Conservation (phyloP, 139 green algal species). For the Haematococcus sp. region DNA sequence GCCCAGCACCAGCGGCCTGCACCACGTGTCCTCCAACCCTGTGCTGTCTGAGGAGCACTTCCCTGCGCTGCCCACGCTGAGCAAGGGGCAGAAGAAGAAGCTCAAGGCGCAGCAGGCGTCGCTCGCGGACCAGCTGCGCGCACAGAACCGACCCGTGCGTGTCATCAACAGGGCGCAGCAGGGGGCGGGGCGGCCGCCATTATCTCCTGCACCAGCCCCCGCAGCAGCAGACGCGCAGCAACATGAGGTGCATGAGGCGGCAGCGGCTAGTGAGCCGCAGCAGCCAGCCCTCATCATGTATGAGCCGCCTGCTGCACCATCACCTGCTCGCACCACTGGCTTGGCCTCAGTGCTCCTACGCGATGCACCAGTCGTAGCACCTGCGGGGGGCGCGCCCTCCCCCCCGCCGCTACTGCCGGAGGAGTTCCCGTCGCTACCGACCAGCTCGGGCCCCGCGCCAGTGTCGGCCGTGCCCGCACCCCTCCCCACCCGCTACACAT, state of each 20-base stretch:
- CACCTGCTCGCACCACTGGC: too few relatives aligned
- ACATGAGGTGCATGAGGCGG: not conserved
- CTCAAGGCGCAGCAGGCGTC: conserved; percentile 20
- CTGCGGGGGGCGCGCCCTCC: too few relatives aligned
- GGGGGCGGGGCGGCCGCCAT: too few relatives aligned
- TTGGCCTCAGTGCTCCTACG: too few relatives aligned
- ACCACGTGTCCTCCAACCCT: not conserved
- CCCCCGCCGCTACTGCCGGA: too few relatives aligned
- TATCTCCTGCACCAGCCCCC: too few relatives aligned
- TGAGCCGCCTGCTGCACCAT: not conserved
- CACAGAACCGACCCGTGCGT: conserved; percentile 21
- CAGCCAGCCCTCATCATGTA: too few relatives aligned
- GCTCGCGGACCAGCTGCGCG: conserved; percentile 34
- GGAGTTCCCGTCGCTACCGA: too few relatives aligned
- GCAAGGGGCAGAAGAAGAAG: conserved; percentile 26
- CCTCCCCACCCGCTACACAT: too few relatives aligned
- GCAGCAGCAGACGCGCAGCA: not conserved
- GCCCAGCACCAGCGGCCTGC: not conserved
- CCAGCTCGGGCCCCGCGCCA: too few relatives aligned
- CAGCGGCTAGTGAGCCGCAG: not conserved
- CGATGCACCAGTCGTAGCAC: too few relatives aligned
- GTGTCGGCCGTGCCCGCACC: too few relatives aligned
- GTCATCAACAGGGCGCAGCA: conserved; percentile 22
- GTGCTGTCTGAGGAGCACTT: conserved; percentile 50
- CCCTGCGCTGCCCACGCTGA: conserved; percentile 55